Percentiles rank a stretch among this genome's conserved stretches.
Evolutionary conservation across 2,329 filamentous ascomycete species (phyloP).

Genomic region (Colletotrichum liriopes): DNA sequence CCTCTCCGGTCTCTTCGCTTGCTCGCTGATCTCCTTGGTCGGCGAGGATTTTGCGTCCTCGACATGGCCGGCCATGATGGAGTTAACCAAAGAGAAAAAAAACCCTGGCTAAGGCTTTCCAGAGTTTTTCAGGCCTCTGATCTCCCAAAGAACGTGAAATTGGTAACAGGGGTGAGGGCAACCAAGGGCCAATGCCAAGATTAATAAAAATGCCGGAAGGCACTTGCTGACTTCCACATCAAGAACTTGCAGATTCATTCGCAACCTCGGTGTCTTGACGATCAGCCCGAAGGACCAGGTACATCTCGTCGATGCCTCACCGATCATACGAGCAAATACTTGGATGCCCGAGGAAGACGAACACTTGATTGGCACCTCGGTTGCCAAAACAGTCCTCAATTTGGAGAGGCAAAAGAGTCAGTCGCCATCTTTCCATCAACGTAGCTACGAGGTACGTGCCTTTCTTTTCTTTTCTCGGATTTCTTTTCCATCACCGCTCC

Average conservation of each 20-base stretch:
- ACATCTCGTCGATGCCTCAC: constrained; percentile 25
- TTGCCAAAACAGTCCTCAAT: not conserved
- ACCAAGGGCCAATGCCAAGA: constrained; percentile 5
- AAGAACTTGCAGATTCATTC: constrained; percentile 17
- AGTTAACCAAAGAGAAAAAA: not conserved
- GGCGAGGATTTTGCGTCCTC: not conserved
- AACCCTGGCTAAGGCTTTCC: constrained; percentile 5
- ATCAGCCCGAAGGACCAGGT: constrained; percentile 24
- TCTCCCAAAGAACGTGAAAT: constrained; percentile 15
- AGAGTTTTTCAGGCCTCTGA: constrained; percentile 8
- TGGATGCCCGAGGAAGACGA: constrained; percentile 27
- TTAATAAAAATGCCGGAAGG: constrained; percentile 11
- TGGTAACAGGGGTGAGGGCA: constrained; percentile 18
- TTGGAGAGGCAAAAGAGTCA: constrained; percentile 20
- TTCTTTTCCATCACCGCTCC: constrained; percentile 10
- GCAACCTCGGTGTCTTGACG: constrained; percentile 14
- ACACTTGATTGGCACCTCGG: constrained; percentile 6
- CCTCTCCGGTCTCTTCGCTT: not conserved
- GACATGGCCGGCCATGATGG: not conserved
- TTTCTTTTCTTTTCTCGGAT: constrained; percentile 34
- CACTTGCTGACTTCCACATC: constrained; percentile 35
- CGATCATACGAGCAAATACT: constrained; percentile 18
- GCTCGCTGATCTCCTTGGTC: not conserved
- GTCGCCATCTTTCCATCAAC: constrained; percentile 17
- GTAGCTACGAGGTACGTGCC: constrained; percentile 30